Evolutionary conservation across 75 land plant genomes (phyloP), one percentile per base, ranked within the genome.

Genomic region (Cunninghamia lanceolata): DNA sequence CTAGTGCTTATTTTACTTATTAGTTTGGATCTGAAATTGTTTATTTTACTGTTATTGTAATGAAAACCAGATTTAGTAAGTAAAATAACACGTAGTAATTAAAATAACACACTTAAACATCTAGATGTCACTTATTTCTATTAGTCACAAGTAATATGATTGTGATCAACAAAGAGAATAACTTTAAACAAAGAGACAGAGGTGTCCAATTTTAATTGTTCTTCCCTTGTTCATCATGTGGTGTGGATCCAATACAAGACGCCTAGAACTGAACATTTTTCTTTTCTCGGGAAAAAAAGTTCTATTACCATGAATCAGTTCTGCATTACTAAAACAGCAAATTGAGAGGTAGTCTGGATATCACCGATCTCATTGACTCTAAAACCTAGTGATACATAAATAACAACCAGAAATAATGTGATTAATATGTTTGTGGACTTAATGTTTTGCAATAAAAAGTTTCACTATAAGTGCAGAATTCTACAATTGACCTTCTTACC

Each of bases 401-500:
- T 1, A 80, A 80, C 30, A n/a, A 80, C 45, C 30, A 40, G 25
- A 28, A 80, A 43, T 28, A 32, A 80, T 43, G 46, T 25, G 50
- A 80, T 11, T 43, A 28, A n/a, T n/a, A 9, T 80, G 50, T 8
- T 45, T 28, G 30, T 28, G 34, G 45, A 15, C 32, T 43, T 40
- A 39, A 4, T 38, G 30, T 79, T 71, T 71, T 8, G 32, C 43
- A 43, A 40, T 79, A 43, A 40, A 25, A 28, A 79, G 46, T 21
- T 30, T 32, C 10, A 71, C 32, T 9, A 25, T 43, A 40, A 80
- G 30, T n/a, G 32, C 45, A 43, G 28, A 25, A 10, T 80, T 43
- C 11, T 10, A 28, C 40, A 42, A 4, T 11, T 45, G n/a, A 80
- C 30, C n/a, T 25, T 74, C 86, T 86, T 66, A 97, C 99, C 96